Base-by-base conservation (phyloP, 169 alveolate species). In the Eimeria necatrix region DNA sequence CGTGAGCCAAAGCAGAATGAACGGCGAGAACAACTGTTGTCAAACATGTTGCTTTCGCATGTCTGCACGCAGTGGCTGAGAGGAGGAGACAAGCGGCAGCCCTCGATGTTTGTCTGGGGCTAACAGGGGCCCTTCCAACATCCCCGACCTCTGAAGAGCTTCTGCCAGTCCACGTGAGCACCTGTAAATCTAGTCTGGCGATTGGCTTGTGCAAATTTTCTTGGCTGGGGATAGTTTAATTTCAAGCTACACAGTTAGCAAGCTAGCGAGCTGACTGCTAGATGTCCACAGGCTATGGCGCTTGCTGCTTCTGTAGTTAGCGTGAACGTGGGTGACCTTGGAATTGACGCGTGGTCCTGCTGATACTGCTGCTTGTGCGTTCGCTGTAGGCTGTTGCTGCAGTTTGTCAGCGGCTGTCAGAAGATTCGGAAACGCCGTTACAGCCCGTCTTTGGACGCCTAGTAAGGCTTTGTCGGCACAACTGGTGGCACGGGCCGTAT, bases 351-450 rank as follows among this genome's bases (percentile, higher is more conserved):
- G 0, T 32, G 0, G 41, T 32, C 41, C 41, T 32, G 41, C 41
- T 32, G 41, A 32, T 2, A 32, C 41, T 20, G 4, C 51, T 71
- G 81, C 81, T 76, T 53, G 46, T 76, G 68, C 46, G 32, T 51
- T 60, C 48, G 68, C 87, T 76, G 64, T 60, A 76, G 87, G 87
- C 87, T 4, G 87, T 76, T 10, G 87, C 87, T 76, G 87, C 87
- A 41, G 87, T 76, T 16, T 76, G 87, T 22, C 87, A 76, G 87
- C 87, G 87, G 61, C 87, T 76, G 4, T 76, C 87, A 22, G 87
- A 76, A 48, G 87, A 76, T 68, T 41, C 87, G 48, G 87, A 76
- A 60, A 76, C 48, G 87, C 61, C 48, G 32, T 20, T 76, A 60
- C 87, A 76, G 87, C 87, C 87, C 20, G 64, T 76, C 41, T 76